phyloP scores from a whole-genome alignment of 805 yeast genomes.

The Saturnispora sekii region DNA sequence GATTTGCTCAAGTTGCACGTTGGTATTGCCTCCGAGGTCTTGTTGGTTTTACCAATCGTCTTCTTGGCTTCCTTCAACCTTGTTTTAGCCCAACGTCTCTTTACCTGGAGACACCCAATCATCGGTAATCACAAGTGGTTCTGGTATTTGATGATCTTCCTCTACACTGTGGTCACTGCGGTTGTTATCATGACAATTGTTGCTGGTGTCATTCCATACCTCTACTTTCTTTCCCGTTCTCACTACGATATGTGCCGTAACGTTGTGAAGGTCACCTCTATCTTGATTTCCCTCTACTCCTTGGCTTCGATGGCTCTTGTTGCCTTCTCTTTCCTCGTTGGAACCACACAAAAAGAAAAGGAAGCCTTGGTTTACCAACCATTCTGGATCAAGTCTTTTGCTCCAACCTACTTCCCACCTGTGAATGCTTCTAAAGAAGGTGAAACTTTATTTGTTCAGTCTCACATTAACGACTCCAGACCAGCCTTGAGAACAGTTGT shows the following conservation, averaged over 20 bases:
- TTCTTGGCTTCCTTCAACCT: conserved; percentile 49
- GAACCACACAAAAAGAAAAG: conserved; percentile 43
- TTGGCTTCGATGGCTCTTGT: conserved; percentile 42
- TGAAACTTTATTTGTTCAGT: conserved; percentile 16
- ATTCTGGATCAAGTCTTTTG: conserved; percentile 66
- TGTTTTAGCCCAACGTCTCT: conserved; percentile 60
- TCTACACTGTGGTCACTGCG: conserved; percentile 46
- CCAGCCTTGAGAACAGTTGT: conserved; percentile 22
- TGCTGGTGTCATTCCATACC: conserved; percentile 51
- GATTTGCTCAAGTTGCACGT: conserved; percentile 34
- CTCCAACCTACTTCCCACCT: conserved; percentile 48
- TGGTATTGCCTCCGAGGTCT: conserved; percentile 51
- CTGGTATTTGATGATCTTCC: conserved; percentile 38
- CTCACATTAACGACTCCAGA: conserved; percentile 14
- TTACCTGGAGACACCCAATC: conserved; percentile 71
- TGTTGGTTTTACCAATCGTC: conserved; percentile 49
- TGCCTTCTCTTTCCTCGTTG: conserved; percentile 40
- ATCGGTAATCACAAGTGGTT: conserved; percentile 46
- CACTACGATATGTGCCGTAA: conserved; percentile 43
- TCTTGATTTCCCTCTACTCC: conserved; percentile 42
- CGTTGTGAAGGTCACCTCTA: conserved; percentile 42
- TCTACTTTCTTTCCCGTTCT: conserved; percentile 39
- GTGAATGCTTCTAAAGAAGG: conserved; percentile 36
- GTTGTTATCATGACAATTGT: conserved; percentile 61
- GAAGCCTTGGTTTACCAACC: conserved; percentile 53